These are phyloP conservation scores for Penicillium silybi DNA, from an alignment of 495 filamentous ascomycete genomes.

Conservation along the genomic window DNA sequence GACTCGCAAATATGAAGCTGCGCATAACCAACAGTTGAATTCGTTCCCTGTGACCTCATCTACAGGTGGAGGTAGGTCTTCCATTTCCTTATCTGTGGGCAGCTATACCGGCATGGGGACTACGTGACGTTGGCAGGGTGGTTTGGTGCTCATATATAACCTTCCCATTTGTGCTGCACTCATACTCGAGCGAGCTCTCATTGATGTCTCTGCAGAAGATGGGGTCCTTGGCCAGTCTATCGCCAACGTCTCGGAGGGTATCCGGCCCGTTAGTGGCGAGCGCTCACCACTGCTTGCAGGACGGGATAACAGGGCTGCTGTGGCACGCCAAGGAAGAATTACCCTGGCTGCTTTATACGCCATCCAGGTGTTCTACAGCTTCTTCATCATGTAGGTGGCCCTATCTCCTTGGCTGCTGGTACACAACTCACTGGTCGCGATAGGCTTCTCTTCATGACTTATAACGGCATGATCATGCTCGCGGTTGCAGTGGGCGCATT, in stretches of 20 bases:
- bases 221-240: slow-evolving; percentile 39
- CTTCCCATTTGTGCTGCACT: background rate
- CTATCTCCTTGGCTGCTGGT: background rate
- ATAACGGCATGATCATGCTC: slow-evolving; percentile 97
- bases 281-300: slow-evolving; percentile 73
- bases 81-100: background rate
- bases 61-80: slow-evolving; percentile 50
- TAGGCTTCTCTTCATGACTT: slow-evolving; percentile 99
- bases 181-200: slow-evolving; percentile 25
- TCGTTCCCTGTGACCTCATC: slow-evolving; percentile 36
- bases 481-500: slow-evolving; percentile 86
- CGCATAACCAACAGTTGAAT: slow-evolving; percentile 44
- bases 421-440: background rate
- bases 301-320: slow-evolving; percentile 41
- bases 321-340: slow-evolving; percentile 60
- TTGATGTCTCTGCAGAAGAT: slow-evolving; percentile 43
- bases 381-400: slow-evolving; percentile 93
- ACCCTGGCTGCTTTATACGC: slow-evolving; percentile 82
- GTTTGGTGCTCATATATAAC: background rate
- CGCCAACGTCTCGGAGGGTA: slow-evolving; percentile 20
- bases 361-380: slow-evolving; percentile 95
- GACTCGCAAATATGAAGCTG: slow-evolving; percentile 71
- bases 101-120: background rate
- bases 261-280: slow-evolving; percentile 37
- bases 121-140: slow-evolving; percentile 6